Evolutionary conservation across 164 flowering plant genomes (phyloP), one percentile per base, ranked within the genome.

Genomic region (Houttuynia cordata): DNA sequence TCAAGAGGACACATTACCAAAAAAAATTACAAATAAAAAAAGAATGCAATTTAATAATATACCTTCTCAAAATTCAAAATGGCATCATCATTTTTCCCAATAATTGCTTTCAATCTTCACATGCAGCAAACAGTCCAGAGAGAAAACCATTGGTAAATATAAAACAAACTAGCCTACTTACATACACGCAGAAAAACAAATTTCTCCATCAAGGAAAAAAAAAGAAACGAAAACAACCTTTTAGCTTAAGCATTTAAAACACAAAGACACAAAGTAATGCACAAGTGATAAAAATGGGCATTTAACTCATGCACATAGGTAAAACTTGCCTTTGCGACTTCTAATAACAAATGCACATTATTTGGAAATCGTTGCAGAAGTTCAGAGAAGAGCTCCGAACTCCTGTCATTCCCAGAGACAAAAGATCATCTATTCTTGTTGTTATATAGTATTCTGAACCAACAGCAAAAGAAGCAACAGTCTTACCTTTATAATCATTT

Each of bases 51-150:
- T 21, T 20, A 53, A 8, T 8, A 6, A 10, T 50, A 18, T 74
- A 93, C 98, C 94, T 86, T 93, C 63, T 93, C 98, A 78, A 93
- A 93, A 74, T 79, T 85, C 81, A 86, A 58, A 51, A 90, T 83
- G 60, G 98, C 97, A 64, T 87, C 97, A 57, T 93, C 92, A 62
- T 73, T 81, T 75, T 77, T 93, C 53, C 97, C 98, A 65, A 74
- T 84, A 47, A 86, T 78, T 54, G 96, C 96, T 72, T n/a, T 93
- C 96, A 74, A 87, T 90, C 98, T 93, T 72, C 73, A 84, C 24
- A 23, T 14, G 13, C 41, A 41, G 24, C 17, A 55, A 17, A 22
- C 15, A 53, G 24, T 6, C 21, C 49, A 58, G 23, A 58, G 50
- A 40, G 19, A 58, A 14, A n/a, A 7, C 1, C 47, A 57, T 34